A percentile compares a stretch with the other conserved stretches of the same genome.
phyloP scores from a whole-genome alignment of 2,329 filamentous ascomycete genomes.

The Polychaeton citri region DNA sequence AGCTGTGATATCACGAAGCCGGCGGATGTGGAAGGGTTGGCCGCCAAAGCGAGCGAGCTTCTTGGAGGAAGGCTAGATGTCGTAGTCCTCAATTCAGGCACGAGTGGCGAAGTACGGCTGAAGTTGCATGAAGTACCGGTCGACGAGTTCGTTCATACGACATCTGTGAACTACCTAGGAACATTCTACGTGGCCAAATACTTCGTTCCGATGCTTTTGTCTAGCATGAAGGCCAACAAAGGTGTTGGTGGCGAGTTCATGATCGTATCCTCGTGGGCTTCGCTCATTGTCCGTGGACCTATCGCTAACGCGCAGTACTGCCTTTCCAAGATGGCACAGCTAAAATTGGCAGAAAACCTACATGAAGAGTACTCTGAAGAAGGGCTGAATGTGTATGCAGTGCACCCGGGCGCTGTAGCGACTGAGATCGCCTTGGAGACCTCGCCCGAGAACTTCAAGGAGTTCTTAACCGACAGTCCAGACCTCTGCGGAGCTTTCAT shows the following conservation, averaged over 20 bases:
- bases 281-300: conserved; percentile 22
- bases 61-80: conserved; percentile 14
- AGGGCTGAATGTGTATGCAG: conserved; percentile 17
- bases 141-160: conserved; percentile 10
- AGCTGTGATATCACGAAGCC: conserved; percentile 13
- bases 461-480: conserved; percentile 16
- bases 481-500: conserved; percentile 21
- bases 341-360: conserved; percentile 25
- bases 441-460: conserved; percentile 19
- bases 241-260: conserved; percentile 14
- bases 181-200: conserved; percentile 17
- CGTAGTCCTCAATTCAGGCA: conserved; percentile 14
- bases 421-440: conserved; percentile 22
- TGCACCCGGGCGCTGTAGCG: conserved; percentile 25
- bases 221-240: conserved; percentile 10
- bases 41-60: conserved; percentile 3
- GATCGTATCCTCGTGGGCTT: conserved; percentile 19
- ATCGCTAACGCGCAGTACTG: conserved; percentile 28
- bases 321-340: conserved; percentile 25
- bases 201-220: conserved; percentile 13
- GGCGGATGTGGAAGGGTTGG: conserved; percentile 9
- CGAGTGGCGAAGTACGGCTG: conserved; percentile 8
- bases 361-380: conserved; percentile 21
- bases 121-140: conserved; percentile 13
- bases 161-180: conserved; percentile 17